These are phyloP conservation scores for Pseudocercospora crystallina DNA, from an alignment of 2,329 filamentous ascomycete genomes.

Conservation along the genomic window DNA sequence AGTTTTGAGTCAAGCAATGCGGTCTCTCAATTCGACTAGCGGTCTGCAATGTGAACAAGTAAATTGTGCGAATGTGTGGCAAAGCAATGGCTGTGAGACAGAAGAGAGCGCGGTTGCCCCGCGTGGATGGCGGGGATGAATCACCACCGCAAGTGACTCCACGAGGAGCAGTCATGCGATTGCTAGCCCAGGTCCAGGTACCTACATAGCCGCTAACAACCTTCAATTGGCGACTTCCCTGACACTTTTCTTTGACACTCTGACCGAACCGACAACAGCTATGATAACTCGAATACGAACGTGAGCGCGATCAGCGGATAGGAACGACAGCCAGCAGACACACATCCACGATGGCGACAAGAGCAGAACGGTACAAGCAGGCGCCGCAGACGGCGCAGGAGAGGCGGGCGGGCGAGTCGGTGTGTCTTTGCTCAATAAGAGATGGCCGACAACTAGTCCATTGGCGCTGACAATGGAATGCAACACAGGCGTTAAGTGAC, in stretches of 20 bases:
- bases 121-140: too few relatives aligned
- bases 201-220: too few relatives aligned
- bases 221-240: too few relatives aligned
- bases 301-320: conserved; percentile 4
- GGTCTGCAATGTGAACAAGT: too few relatives aligned
- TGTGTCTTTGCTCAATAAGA: conserved; percentile 44
- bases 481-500: conserved; percentile 73
- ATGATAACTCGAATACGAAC: conserved; percentile 16
- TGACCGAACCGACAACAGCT: background rate
- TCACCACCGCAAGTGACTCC: too few relatives aligned
- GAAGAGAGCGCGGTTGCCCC: too few relatives aligned
- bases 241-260: too few relatives aligned
- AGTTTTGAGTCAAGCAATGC: background rate
- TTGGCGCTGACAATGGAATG: too few relatives aligned
- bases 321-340: background rate
- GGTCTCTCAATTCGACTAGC: background rate
- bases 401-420: conserved; percentile 81
- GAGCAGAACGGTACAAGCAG: conserved; percentile 37
- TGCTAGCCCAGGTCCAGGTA: too few relatives aligned
- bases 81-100: too few relatives aligned
- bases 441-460: conserved; percentile 2
- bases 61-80: too few relatives aligned
- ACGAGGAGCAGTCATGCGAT: too few relatives aligned
- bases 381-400: conserved; percentile 65
- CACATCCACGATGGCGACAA: conserved; percentile 31